phyloP scores from a whole-genome alignment of 768 basidiomycete species.

The Suillus brevipes region DNA sequence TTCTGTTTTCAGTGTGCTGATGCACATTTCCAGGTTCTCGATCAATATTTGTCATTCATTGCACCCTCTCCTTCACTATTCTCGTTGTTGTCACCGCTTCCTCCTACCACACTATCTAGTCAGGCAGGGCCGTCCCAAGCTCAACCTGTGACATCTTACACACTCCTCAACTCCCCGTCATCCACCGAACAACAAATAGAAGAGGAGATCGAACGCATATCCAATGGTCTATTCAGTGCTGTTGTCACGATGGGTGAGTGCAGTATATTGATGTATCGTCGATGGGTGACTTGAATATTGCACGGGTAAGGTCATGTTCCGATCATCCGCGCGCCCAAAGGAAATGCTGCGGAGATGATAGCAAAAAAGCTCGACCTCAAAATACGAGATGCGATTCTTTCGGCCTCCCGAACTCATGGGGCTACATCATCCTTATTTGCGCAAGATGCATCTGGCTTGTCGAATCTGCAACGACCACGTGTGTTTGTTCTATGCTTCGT shows the following conservation, averaged over 20 bases:
- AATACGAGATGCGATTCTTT: conserved; percentile 82
- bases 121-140: conserved; percentile 37
- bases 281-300: conserved; percentile 3
- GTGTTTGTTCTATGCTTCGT: conserved; percentile 24
- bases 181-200: conserved; percentile 92
- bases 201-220: conserved; percentile 88
- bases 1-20: not conserved
- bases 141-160: conserved; percentile 64
- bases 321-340: conserved; percentile 90
- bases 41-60: conserved; percentile 97
- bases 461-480: conserved; percentile 88
- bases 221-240: conserved; percentile 88
- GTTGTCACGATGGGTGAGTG: conserved; percentile 79
- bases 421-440: conserved; percentile 65
- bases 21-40: conserved; percentile 63
- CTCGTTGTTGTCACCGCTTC: conserved; percentile 72
- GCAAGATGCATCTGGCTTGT: conserved; percentile 80
- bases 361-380: conserved; percentile 92
- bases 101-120: conserved; percentile 36
- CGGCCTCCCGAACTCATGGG: conserved; percentile 60
- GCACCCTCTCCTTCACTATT: conserved; percentile 91
- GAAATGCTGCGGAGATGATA: conserved; percentile 99
- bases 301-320: conserved; percentile 74
- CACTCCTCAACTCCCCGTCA: conserved; percentile 86
- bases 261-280: not conserved